Conservation (phyloP, 441 rosid species). For the Euphorbia celastroides region DNA sequence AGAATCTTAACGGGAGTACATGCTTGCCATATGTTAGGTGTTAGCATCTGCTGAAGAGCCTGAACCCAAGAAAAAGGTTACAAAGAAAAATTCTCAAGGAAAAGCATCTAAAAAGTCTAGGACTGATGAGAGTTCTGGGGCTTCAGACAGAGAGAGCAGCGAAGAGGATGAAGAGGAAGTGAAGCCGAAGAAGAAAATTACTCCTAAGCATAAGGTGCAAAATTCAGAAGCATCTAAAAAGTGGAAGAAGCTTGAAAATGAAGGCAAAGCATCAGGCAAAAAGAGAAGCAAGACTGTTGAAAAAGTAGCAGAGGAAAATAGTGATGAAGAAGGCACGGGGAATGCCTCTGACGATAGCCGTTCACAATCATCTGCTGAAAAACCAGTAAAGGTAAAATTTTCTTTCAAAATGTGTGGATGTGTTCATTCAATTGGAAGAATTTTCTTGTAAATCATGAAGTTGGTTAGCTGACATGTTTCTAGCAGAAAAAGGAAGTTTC, state of each 20-base stretch:
- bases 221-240: conserved; percentile 49
- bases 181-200: conserved; percentile 45
- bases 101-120: conserved; percentile 34
- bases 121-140: conserved; percentile 32
- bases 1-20: conserved; percentile 21
- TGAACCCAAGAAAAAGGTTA: conserved; percentile 40
- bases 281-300: conserved; percentile 47
- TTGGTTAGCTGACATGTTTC: conserved; percentile 14
- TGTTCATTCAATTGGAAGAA: not conserved
- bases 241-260: conserved; percentile 54
- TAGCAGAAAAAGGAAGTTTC: conserved; percentile 65
- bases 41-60: conserved; percentile 41
- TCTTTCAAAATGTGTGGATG: not conserved
- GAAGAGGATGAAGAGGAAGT: conserved; percentile 44
- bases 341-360: conserved; percentile 40
- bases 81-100: conserved; percentile 31
- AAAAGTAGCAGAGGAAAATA: conserved; percentile 33
- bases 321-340: conserved; percentile 38
- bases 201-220: conserved; percentile 33
- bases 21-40: conserved; percentile 35
- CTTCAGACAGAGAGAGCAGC: conserved; percentile 38
- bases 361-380: conserved; percentile 53
- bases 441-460: not conserved
- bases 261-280: conserved; percentile 36
- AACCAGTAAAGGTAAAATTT: conserved; percentile 42